Conservation (phyloP, 1,139 yeast genomes). For the Pichia sp. region DNA sequence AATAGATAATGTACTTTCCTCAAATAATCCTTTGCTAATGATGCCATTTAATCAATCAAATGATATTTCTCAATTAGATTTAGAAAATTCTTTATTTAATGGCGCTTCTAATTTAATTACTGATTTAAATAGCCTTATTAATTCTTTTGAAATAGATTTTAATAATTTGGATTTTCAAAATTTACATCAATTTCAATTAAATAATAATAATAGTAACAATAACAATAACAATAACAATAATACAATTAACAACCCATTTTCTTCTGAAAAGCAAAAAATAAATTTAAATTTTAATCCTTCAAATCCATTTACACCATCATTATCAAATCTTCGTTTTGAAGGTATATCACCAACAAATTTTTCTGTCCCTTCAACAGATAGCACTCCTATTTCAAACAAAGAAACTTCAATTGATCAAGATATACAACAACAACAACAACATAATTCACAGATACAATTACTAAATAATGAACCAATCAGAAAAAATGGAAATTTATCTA, state of each 20-base stretch:
- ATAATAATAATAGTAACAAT: neutral
- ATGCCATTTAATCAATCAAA: too few relatives aligned
- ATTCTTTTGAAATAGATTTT: constrained; percentile 22
- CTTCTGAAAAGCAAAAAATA: neutral
- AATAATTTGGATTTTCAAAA: constrained; percentile 9
- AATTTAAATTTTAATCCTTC: neutral
- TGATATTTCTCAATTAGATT: constrained; percentile 13
- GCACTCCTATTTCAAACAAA: too few relatives aligned
- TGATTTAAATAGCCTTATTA: constrained; percentile 41
- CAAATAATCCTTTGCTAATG: neutral
- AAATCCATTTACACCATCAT: neutral
- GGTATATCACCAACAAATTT: constrained; percentile 23
- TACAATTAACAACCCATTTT: too few relatives aligned
- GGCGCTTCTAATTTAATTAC: constrained; percentile 48
- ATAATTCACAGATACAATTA: too few relatives aligned
- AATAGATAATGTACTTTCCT: neutral
- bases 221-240: too few relatives aligned
- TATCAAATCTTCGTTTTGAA: constrained; percentile 11
- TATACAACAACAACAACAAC: neutral
- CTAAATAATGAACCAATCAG: too few relatives aligned
- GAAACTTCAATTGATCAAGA: too few relatives aligned
- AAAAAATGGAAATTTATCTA: too few relatives aligned
- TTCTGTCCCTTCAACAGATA: constrained; percentile 15
- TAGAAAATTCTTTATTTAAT: constrained; percentile 34
- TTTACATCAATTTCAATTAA: neutral